Base-by-base conservation (phyloP, 2,329 filamentous ascomycete species). In the Penicillium paneum region DNA sequence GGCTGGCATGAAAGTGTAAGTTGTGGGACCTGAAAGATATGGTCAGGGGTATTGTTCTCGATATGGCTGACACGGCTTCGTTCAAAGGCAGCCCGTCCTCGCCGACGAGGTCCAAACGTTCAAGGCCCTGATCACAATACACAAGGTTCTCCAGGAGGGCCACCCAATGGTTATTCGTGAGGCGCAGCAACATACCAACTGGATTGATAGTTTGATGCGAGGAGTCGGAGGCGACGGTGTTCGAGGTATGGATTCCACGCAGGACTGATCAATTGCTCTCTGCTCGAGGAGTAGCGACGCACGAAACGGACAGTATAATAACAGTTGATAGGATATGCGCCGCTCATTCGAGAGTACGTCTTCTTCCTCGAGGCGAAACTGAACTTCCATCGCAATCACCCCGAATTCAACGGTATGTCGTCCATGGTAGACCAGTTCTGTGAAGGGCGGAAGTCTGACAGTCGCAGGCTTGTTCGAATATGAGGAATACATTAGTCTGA, bases 51-150 rank as follows among this genome's bases (percentile, higher is more conserved):
- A n/a, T 43, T 49, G 8, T 28, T 49, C 8, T n/a, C 8, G 11
- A 24, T 31, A 21, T 36, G 17, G 29, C 61, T 64, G 46, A 64
- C 51, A n/a, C 21, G n/a, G 19, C 38, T 41, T 34, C 34, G 34
- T 42, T 36, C 58, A 38, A 64, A 95, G 90, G 68, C 93, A 97
- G 78, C 94, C 94, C n/a, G 91, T 99, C 69, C 84, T 97, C 62
- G 93, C 94, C 74, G 94, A 99, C 72, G 94, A 99, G 78, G 88
- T 99, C 36, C 94, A 99, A 79, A 97, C 94, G 4, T 99, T 97
- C 83, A 99, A 99, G 75, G 92, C 94, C 44, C 83, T 99, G 57
- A 97, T 97, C 69, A 97, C 91, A 21, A 85, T 97, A 62, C 94
- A 99, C 79, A 97, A 97, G 74, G 93, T 99, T 49, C 81, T 99